These are phyloP conservation scores for Xanthoconium stramineum DNA, from an alignment of 768 basidiomycete species.

Conservation along the genomic window DNA sequence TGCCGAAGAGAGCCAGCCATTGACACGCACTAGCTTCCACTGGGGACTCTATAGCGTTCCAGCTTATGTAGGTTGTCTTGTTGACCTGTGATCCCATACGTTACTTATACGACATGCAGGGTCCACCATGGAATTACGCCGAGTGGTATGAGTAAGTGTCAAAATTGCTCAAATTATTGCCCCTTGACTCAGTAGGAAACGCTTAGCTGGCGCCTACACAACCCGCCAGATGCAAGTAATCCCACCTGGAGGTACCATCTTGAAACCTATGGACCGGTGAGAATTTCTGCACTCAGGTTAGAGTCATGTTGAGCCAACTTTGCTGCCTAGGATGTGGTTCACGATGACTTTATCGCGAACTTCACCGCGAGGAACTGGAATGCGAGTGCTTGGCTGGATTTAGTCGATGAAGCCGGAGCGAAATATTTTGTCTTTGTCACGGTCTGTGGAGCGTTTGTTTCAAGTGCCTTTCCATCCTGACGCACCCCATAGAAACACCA, in stretches of 20 bases:
- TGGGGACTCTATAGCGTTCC: conserved; percentile 49
- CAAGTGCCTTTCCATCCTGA: neutral
- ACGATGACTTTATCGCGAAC: conserved; percentile 57
- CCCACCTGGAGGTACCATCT: conserved; percentile 49
- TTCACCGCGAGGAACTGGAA: conserved; percentile 54
- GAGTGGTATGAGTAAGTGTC: conserved; percentile 55
- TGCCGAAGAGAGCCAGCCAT: neutral
- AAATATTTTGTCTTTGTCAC: conserved; percentile 61
- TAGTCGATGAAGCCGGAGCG: conserved; percentile 55
- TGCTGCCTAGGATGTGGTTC: conserved; percentile 38
- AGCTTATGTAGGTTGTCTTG: conserved; percentile 34
- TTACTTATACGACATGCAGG: conserved; percentile 27
- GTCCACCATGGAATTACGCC: conserved; percentile 39
- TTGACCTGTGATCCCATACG: neutral
- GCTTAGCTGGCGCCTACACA: conserved; percentile 40
- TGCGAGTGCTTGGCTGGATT: conserved; percentile 50
- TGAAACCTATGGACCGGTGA: conserved; percentile 43
- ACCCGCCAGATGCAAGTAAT: conserved; percentile 33
- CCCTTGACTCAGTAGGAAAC: neutral
- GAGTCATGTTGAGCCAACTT: neutral
- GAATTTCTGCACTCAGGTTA: conserved; percentile 10
- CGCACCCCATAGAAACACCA: conserved; percentile 49
- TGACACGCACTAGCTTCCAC: conserved; percentile 38
- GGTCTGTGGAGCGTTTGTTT: conserved; percentile 24
- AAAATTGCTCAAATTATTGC: neutral